phyloP scores from a whole-genome alignment of 345 rosid genomes.

The Pistacia atlantica region DNA sequence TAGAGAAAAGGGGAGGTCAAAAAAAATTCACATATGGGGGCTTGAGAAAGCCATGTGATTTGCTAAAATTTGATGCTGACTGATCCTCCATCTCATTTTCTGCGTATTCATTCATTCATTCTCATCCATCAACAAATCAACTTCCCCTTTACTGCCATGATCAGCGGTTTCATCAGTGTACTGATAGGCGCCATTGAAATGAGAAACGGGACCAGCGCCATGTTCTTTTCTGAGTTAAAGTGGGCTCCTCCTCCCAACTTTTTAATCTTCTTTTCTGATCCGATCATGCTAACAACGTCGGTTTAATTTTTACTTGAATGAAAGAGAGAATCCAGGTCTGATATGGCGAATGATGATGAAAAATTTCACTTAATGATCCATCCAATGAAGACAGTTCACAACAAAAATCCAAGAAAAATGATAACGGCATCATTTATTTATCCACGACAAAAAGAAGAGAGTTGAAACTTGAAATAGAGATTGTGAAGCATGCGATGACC shows the following conservation, averaged over 20 bases:
- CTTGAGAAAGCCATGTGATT: constrained; percentile 22
- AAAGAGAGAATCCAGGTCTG: not conserved
- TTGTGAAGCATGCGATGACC: too few species aligned
- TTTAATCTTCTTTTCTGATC: not conserved
- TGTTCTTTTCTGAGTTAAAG: not conserved
- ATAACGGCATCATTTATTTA: not conserved
- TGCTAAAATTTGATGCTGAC: constrained; percentile 6
- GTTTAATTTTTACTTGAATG: too few species aligned
- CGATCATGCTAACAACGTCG: not conserved
- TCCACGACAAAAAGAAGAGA: too few species aligned
- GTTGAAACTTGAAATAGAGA: too few species aligned
- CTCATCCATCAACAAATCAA: not conserved
- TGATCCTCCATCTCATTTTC: not conserved
- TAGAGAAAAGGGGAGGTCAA: not conserved
- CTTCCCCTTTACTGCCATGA: not conserved
- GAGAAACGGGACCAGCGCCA: not conserved
- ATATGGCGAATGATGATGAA: constrained; percentile 4
- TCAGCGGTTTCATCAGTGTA: not conserved
- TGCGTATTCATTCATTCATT: not conserved
- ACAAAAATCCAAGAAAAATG: not conserved
- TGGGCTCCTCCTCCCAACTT: not conserved
- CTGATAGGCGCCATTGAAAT: not conserved
- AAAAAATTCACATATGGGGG: constrained; percentile 10
- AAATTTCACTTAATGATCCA: not conserved
- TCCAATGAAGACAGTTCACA: not conserved